These are phyloP conservation scores for Leccinum obscurum DNA, from an alignment of 768 basidiomycete genomes.

Conservation along the genomic window DNA sequence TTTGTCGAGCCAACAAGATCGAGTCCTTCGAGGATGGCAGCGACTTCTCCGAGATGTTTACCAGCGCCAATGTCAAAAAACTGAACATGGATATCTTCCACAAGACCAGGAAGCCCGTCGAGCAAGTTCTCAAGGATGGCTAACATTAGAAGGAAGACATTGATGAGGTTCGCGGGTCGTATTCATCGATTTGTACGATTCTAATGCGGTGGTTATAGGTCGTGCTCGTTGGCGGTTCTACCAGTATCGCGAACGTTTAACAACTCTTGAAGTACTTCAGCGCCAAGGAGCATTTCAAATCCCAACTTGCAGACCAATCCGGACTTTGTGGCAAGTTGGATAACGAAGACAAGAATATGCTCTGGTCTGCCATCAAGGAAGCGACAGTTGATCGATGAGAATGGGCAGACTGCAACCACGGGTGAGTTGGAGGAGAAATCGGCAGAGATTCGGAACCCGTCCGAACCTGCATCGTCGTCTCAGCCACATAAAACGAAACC, in stretches of 20 bases:
- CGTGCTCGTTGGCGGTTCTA: no score
- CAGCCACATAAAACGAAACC: constrained; percentile 11
- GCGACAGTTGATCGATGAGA: constrained; percentile 90
- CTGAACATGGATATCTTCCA: constrained; percentile 98
- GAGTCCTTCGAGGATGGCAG: constrained; percentile 77
- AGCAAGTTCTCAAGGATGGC: constrained; percentile 97
- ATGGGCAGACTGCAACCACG: constrained; percentile 71
- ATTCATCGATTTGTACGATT: no score
- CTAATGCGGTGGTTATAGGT: no score
- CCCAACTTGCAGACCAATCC: constrained; percentile 78
- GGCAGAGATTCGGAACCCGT: constrained; percentile 49
- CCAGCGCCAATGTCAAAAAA: constrained; percentile 98
- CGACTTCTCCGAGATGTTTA: constrained; percentile 96
- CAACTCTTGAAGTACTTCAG: no score
- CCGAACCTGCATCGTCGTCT: constrained; percentile 21
- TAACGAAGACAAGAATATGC: constrained; percentile 80
- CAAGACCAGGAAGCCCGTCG: constrained; percentile 99
- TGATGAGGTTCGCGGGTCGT: no score
- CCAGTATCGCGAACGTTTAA: no score
- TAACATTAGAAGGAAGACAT: constrained; percentile 83
- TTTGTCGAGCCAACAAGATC: constrained; percentile 68
- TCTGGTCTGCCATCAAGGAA: constrained; percentile 82
- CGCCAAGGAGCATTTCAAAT: no score
- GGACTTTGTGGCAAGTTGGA: constrained; percentile 88
- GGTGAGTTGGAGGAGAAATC: constrained; percentile 82